Base-by-base conservation (phyloP, 257 asterid genomes). In the Pogostemon cablin region DNA sequence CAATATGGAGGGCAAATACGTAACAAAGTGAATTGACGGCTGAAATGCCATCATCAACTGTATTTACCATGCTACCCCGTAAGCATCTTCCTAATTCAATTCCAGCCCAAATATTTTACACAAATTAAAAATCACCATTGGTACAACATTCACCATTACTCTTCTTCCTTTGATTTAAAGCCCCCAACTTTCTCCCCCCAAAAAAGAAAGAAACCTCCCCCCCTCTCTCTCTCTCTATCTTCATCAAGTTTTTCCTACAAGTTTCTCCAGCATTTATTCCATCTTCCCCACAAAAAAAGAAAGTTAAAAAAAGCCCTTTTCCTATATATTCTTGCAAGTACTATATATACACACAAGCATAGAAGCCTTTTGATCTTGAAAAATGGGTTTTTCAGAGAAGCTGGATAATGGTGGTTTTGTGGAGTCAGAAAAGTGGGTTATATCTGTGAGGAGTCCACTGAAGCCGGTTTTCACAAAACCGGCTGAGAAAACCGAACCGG, bases 221-320 rank as follows among this genome's bases (percentile, higher is more conserved):
- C 71, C 2, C 32, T 1, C 32, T 25, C 32, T 25, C 25, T 20
- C 0, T 43, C 37, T 40, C 59, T 58, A 47, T 32, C 65, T 48
- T 52, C 67, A 12, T 61, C 78, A 69, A 80, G 43, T 56, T 63
- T 68, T 62, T 59, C 68, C 75, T 41, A 37, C 81, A 70, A 78
- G 80, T 56, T 68, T 74, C 81, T 74, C 67, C 61, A 69, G 78
- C 64, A 82, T 79, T 66, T 43, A 79, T 81, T 81, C 83, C 75
- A 47, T 72, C 66, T 68, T 55, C 80, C 77, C 78, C 69, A 60
- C 84, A 46, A 37, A 62, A 38, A 42, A 40, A 32, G 3, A 6
- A 34, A 5, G 55, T 10, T 4, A n/a, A 12, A 62, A 9, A 46
- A 68, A 48, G 2, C 65, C 60, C 66, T 67, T 77, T 74, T 47